Conservation (phyloP, 257 asterid species). For the Solanum peruvianum region DNA sequence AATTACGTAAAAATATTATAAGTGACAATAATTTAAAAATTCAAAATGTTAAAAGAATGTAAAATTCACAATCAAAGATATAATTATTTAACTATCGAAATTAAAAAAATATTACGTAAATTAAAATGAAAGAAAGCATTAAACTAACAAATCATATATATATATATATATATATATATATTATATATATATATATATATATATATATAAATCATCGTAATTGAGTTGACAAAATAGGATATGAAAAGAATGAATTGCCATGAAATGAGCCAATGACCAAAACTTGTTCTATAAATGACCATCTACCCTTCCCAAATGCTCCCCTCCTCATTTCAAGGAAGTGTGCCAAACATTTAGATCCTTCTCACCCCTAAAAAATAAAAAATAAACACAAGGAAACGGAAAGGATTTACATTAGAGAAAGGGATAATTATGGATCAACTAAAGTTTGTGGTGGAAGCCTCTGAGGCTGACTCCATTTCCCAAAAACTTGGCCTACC, state of each 20-base stretch:
- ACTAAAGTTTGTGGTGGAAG: constrained; percentile 47
- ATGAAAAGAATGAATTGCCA: neutral
- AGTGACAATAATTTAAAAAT: no score
- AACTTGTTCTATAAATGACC: neutral
- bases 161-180: no score
- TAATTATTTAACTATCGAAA: no score
- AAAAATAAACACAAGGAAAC: neutral
- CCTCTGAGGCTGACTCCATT: constrained; percentile 55
- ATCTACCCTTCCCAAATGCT: neutral
- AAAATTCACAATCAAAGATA: no score
- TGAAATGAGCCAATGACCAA: neutral
- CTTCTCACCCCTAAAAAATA: no score
- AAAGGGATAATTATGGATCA: constrained; percentile 12
- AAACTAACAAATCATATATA: no score
- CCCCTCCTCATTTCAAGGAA: neutral
- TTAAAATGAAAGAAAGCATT: no score
- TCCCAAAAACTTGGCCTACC: constrained; percentile 46
- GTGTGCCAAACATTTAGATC: neutral
- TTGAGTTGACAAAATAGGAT: neutral
- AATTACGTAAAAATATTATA: no score
- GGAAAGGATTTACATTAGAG: neutral
- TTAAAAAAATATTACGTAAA: no score
- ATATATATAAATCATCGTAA: neutral
- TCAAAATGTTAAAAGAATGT: no score
- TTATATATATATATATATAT: no score